These are phyloP conservation scores for Fusarium cyanostomum DNA, from an alignment of 2,329 filamentous ascomycete genomes.

Conservation along the genomic window DNA sequence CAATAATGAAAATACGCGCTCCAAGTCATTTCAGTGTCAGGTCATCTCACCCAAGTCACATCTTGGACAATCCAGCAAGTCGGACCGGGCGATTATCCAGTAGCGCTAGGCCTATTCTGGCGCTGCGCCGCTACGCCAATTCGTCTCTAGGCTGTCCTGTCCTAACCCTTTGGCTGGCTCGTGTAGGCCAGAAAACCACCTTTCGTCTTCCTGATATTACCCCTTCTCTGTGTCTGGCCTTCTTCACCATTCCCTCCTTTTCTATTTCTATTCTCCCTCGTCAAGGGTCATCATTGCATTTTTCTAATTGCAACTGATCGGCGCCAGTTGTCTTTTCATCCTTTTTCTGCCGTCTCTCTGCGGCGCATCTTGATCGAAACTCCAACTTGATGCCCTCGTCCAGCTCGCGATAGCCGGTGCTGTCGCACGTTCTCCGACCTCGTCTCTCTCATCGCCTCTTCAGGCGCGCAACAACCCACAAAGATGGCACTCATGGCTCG, in stretches of 20 bases:
- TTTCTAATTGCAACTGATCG: neutral
- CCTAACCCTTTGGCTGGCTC: conserved; percentile 38
- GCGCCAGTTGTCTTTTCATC: neutral
- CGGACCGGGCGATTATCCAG: conserved; percentile 27
- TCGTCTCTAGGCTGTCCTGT: conserved; percentile 43
- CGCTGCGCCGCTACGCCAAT: conserved; percentile 15
- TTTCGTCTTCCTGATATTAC: conserved; percentile 39
- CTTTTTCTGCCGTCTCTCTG: conserved; percentile 12
- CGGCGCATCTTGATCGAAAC: conserved; percentile 21
- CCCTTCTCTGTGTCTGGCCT: conserved; percentile 30
- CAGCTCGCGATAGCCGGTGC: conserved; percentile 35
- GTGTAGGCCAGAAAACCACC: conserved; percentile 35
- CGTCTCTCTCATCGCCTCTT: conserved; percentile 1
- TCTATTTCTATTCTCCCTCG: conserved; percentile 5
- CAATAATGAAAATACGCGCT: neutral
- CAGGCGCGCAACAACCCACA: conserved; percentile 11
- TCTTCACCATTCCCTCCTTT: conserved; percentile 23
- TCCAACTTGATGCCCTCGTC: conserved; percentile 39
- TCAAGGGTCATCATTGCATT: neutral
- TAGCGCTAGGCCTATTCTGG: conserved; percentile 33
- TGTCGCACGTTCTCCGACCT: conserved; percentile 19
- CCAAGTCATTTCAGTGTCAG: neutral
- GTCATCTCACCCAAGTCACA: conserved; percentile 1
- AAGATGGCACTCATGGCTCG: conserved; percentile 58
- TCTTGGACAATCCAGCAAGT: neutral